Evolutionary conservation across 2,329 filamentous ascomycete species (phyloP).

Genomic region (Ilyonectria destructans): DNA sequence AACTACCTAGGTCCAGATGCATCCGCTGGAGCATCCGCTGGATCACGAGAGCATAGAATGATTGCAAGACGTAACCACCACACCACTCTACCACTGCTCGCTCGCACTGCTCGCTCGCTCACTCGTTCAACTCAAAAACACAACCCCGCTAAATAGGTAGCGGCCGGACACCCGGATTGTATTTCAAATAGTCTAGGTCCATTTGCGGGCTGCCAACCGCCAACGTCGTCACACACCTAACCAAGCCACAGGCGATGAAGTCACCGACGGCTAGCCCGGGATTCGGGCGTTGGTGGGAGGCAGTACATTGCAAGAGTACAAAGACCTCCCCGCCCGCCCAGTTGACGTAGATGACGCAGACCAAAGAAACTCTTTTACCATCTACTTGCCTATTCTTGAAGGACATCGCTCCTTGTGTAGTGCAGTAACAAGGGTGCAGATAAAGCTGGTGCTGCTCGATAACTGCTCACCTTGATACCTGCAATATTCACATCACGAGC

Average conservation of each 20-base stretch:
- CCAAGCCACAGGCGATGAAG: constrained; percentile 14
- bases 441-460: neutral
- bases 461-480: neutral
- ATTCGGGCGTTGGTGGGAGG: neutral
- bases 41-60: neutral
- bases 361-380: neutral
- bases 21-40: neutral
- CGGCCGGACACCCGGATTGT: constrained; percentile 5
- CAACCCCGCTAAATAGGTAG: neutral
- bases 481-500: neutral
- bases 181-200: neutral
- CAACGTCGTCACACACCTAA: constrained; percentile 9
- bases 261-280: constrained; percentile 10
- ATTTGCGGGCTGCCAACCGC: neutral
- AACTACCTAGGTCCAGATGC: neutral
- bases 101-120: neutral
- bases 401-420: neutral
- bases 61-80: constrained; percentile 1
- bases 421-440: neutral
- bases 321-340: neutral
- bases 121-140: constrained; percentile 2
- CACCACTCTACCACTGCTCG: neutral
- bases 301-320: constrained; percentile 13
- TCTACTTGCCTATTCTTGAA: neutral
- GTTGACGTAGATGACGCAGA: neutral